Base-by-base conservation (phyloP, 306 rosid species). In the Hippophae rhamnoides region DNA sequence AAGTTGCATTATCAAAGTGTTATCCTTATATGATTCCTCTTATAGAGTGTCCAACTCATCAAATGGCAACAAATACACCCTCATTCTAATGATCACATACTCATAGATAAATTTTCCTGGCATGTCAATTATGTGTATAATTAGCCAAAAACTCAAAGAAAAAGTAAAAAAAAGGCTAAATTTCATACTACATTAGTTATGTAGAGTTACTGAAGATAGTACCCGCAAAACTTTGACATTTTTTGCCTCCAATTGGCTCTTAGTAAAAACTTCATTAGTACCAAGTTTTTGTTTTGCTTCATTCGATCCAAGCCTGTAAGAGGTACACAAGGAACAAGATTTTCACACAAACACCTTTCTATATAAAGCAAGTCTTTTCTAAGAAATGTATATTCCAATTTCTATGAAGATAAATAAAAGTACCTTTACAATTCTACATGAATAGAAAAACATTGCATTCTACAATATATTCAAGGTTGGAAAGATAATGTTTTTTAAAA, bases 211-310 rank as follows among this genome's bases (percentile, higher is more conserved):
- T 56, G 47, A 26, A 61, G 49, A 50, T 13, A 18, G 23, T 85
- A 90, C 98, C 96, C 87, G 73, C 74, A 90, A 76, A 77, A 78
- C 76, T 81, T 90, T 90, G 75, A 90, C 76, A 70, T 85, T 87
- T 82, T 87, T 90, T 71, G 81, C 80, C 74, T 83, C 89, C 76
- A 87, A 73, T 78, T 87, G 85, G 41, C 73, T 83, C 72, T 87
- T 95, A 0, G 89, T 83, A 47, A 83, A 87, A 64, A 90, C 89
- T 74, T 85, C 80, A 78, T 81, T 87, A 42, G 98, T 96, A 5
- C 98, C 96, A 77, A 90, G 78, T 54, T 78, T 87, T 74, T 83
- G 80, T 73, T 83, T 90, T 27, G 75, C 94, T 76, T 87, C 89
- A 42, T 81, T 80, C 42, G 86, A 79, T 57, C 86, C 87, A 60